Evolutionary conservation across 2,329 filamentous ascomycete genomes (phyloP), one percentile per base, ranked within the genome.

Genomic region (Teratosphaeria epicoccoides): DNA sequence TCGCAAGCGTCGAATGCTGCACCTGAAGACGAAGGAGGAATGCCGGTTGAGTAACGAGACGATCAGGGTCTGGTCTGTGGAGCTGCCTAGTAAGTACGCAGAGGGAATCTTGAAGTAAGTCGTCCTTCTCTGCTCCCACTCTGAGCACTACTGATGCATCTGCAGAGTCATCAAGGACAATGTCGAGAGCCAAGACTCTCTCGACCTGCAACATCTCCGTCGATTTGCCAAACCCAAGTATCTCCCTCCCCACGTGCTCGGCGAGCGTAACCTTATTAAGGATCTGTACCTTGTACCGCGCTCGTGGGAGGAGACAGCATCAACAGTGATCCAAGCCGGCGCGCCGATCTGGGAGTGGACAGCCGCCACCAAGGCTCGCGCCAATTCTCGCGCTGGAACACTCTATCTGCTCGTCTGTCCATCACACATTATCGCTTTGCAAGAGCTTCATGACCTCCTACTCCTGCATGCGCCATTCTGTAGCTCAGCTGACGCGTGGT

Each of bases 21-120:
- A 73, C 40, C 63, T 76, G 53, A 71, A 71, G 61, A 76, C 74
- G 49, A 75, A 73, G 57, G 74, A 74, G 56, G 74, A 76, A 61
- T 71, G 73, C 55, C 71, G 72, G 50, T 72, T 73, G 52, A 69
- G 68, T 49, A 68, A 71, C 29, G 74, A 76, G 59, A 75, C 72
- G 25, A 65, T 84, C 47, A 74, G 79, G 53, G 83, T 83, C 50
- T 85, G 85, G 66, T 80, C 88, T 56, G 84, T 87, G 47, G 78
- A 84, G 62, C 79, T 86, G 50, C 86, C 86, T 46, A 80, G 82
- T 57, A 86, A 83, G 68, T 76, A 78, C 60, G 85, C 86, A 58
- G 88, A 85, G 67, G 76, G 78, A 57, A 78, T 88, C 63, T 79
- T 93, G 64, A 82, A 78, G 86, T 89, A 72, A 67, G 81, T 28